Conservation (phyloP, 2,329 filamentous ascomycete species). For the Diaporthe amygdali region DNA sequence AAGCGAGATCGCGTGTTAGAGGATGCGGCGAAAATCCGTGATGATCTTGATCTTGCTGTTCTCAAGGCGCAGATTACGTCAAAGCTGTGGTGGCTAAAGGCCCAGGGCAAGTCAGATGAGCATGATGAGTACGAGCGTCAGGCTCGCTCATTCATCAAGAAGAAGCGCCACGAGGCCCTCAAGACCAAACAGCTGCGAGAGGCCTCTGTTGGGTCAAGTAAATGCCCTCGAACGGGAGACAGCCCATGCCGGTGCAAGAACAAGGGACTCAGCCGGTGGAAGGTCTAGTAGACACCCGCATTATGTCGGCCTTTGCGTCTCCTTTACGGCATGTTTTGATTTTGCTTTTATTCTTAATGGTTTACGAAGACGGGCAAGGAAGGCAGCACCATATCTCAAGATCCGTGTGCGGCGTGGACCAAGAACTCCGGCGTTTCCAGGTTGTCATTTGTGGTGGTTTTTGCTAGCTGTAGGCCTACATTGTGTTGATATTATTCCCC, state of each 20-base stretch:
- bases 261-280: constrained; percentile 14
- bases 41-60: constrained; percentile 50
- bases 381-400: constrained; percentile 9
- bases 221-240: constrained; percentile 16
- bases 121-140: constrained; percentile 50
- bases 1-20: constrained; percentile 31
- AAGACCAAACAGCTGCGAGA: constrained; percentile 34
- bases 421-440: constrained; percentile 13
- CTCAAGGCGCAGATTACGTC: constrained; percentile 61
- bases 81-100: constrained; percentile 61
- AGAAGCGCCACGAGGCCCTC: constrained; percentile 41
- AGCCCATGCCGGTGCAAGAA: constrained; percentile 12
- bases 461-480: neutral
- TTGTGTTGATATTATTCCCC: constrained; percentile 1
- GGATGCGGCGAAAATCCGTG: constrained; percentile 34
- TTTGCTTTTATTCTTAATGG: neutral
- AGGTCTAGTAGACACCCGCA: constrained; percentile 21
- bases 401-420: neutral
- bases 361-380: constrained; percentile 1
- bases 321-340: neutral
- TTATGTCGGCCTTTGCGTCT: neutral
- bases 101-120: constrained; percentile 55
- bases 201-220: neutral
- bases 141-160: constrained; percentile 48
- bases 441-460: neutral